Percentiles rank a stretch among this genome's conserved stretches.
Evolutionary conservation across 768 basidiomycete species (phyloP).

Genomic region (Leccinellum luteum): DNA sequence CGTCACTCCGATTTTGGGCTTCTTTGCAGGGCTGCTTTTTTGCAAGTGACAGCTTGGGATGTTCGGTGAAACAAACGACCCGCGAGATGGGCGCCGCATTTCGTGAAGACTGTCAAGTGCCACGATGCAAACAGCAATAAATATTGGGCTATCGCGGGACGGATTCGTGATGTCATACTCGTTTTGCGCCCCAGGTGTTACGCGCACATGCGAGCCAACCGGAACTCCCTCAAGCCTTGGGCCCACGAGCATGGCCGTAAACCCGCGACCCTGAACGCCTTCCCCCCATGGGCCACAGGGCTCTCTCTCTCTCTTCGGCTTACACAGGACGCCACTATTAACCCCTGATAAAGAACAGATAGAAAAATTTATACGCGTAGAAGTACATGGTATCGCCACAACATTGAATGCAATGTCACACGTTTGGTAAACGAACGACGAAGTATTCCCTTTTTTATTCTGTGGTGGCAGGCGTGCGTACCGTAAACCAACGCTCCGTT

Average conservation of each 20-base stretch:
- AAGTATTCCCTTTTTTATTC: background rate
- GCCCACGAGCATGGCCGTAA: background rate
- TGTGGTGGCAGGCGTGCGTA: background rate
- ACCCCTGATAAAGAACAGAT: background rate
- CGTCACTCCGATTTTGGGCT: background rate
- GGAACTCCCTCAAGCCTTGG: background rate
- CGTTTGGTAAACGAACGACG: background rate
- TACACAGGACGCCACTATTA: background rate
- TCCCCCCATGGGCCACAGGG: background rate
- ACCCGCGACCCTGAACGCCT: slow-evolving; percentile 12
- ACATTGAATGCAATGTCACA: background rate
- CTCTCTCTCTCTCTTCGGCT: background rate
- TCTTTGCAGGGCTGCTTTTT: background rate
- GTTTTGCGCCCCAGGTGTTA: background rate
- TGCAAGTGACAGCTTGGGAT: background rate
- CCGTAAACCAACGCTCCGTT: background rate
- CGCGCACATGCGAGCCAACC: background rate
- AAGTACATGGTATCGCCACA: background rate
- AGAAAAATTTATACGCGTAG: background rate
- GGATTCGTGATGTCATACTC: background rate
- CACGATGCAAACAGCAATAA: background rate
- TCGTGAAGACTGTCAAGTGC: background rate
- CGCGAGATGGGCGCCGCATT: background rate
- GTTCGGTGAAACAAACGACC: background rate
- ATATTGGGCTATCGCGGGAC: background rate